Base-by-base conservation (phyloP, 148 eudicot species). In the Heliosperma pusillum region DNA sequence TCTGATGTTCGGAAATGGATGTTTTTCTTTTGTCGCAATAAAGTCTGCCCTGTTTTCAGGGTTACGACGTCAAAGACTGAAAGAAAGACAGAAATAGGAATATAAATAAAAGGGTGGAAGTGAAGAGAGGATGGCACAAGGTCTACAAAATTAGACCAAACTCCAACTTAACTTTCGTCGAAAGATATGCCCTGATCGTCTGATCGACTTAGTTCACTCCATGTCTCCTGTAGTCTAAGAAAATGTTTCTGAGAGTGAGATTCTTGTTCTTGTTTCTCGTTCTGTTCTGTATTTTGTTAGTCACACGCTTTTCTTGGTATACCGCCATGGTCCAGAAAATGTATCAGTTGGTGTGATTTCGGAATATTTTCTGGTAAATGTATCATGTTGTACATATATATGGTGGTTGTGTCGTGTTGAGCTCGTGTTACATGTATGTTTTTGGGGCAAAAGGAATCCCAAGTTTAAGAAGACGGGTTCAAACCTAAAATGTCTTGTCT, bases 1-100 rank as follows among this genome's bases (percentile, higher is more conserved):
- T 82, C 50, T 82, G 75, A 79, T 15, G 58, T 17, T 57, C 15
- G 21, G 20, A 47, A 45, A 42, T n/a, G 2, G n/a, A 47, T 47
- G 53, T 15, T 47, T 10, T 16, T 29, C 55, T 17, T 13, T 44
- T 27, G 24, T 6, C 42, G 19, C 25, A 65, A 74, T 65, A 65
- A 75, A 52, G 22, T 75, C 52, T 16, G 45, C 72, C 25, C 71
- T 70, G 10, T 36, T 33, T 33, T 33, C 40, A 33, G 40, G 40
- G 40, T 33, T 4, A 65, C 16, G 22, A 29, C 52, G 20, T 13
- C 70, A 42, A 30, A 36, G 15, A 9, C 52, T 20, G 9, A 10
- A 69, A 47, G 21, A 13, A 5, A 13, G 22, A 29, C 5, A 47
- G 72, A 69, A 69, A 69, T 69, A 69, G 40, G 40, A 33, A 33